Conservation (phyloP, 768 basidiomycete genomes). For the Punctularia strigosozonata region DNA sequence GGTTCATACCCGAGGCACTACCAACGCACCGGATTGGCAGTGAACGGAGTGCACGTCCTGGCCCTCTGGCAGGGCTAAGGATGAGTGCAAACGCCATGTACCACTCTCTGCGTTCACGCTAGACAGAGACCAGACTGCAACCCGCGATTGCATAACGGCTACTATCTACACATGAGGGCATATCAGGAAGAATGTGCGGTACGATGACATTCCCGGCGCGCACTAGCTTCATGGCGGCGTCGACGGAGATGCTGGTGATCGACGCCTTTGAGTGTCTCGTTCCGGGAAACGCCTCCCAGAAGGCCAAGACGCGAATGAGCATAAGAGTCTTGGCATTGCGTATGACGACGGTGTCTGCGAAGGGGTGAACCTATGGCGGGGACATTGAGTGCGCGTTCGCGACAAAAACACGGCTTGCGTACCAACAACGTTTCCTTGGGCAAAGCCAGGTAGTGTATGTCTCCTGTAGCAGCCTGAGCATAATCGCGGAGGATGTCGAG, state of each 20-base stretch:
- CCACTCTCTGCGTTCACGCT: constrained; percentile 46
- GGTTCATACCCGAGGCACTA: constrained; percentile 3
- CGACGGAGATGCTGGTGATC: constrained; percentile 57
- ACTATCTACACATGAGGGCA: constrained; percentile 39
- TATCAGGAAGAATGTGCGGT: neutral
- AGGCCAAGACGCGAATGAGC: constrained; percentile 60
- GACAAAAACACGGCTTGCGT: constrained; percentile 15
- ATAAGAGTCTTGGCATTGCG: constrained; percentile 58
- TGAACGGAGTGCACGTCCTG: constrained; percentile 51
- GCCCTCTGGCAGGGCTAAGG: constrained; percentile 49
- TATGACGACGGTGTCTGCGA: constrained; percentile 57
- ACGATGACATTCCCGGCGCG: constrained; percentile 18
- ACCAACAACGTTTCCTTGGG: constrained; percentile 49
- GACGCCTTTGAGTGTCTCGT: constrained; percentile 26
- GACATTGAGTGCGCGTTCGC: constrained; percentile 6
- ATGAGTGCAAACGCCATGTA: constrained; percentile 74
- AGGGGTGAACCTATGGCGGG: constrained; percentile 50
- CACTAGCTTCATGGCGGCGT: constrained; percentile 74
- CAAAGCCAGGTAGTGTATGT: constrained; percentile 46
- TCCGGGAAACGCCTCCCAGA: constrained; percentile 76
- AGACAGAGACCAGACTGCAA: constrained; percentile 76
- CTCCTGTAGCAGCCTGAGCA: constrained; percentile 38
- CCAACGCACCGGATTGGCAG: constrained; percentile 55
- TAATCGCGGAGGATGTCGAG: constrained; percentile 34
- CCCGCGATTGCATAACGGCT: constrained; percentile 51